Evolutionary conservation across 1,139 yeast genomes (phyloP), one percentile per base, ranked within the genome.

Genomic region (Candida sanyaensis): DNA sequence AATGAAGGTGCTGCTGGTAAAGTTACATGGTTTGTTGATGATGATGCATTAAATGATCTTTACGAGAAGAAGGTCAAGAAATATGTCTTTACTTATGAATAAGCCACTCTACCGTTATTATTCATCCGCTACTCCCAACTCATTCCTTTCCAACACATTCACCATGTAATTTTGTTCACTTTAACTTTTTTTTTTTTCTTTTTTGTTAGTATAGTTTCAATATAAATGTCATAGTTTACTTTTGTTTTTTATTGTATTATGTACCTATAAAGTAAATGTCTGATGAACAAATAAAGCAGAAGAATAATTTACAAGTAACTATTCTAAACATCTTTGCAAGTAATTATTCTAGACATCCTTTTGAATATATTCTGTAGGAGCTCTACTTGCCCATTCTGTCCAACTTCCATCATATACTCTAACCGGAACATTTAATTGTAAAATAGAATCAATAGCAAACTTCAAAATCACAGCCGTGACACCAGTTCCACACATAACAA

Each of bases 1-100:
- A 92, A 92, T 65, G 98, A 91, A 68, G 90, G 91, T 32, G 97
- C 97, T 26, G 97, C 96, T 2, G 98, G 98, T 30, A 88, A 88
- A 69, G 97, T 93, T 8, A 83, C 93, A 13, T 93, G 99, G 99
- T 93, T 93, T 73, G 98, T 93, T 41, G 99, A 93, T 68, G 90
- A 90, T 61, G 97, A 88, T 58, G 98, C 99, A 6, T 80, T 93
- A 58, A 83, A 85, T 50, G 97, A 92, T 59, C 86, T 88, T 51
- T 83, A 82, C 63, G 80, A 75, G 52, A 80, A 86, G 46, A 84
- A 89, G 26, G 86, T 86, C 73, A 86, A 85, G 69, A 84, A 85
- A 67, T 87, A 87, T 43, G 41, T 28, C 10, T 34, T 34, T n/a
- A 32, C 26, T 24, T 36, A 36, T n/a, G n/a, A 36, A 12, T 36